Conservation (phyloP, 2,329 filamentous ascomycete species). For the Paraphoma sp. region DNA sequence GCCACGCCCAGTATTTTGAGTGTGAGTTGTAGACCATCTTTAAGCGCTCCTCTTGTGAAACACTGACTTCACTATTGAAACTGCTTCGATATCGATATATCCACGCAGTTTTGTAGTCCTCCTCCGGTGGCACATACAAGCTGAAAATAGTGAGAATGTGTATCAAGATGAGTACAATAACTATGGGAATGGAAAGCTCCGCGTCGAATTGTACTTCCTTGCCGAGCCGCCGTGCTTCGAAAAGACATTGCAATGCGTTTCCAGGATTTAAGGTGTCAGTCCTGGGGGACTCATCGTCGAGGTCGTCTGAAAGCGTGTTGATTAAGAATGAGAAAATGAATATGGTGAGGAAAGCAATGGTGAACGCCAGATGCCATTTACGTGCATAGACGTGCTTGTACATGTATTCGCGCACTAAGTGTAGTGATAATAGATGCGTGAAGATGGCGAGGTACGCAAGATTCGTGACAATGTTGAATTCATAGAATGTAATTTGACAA, state of each 20-base stretch:
- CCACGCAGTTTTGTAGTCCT: too few relatives aligned
- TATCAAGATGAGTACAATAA: not conserved
- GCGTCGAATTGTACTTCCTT: not conserved
- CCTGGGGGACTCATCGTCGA: too few relatives aligned
- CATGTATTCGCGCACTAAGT: not conserved
- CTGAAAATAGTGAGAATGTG: not conserved
- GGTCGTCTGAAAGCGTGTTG: not conserved
- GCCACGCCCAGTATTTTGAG: not conserved
- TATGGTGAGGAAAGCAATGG: not conserved
- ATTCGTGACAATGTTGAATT: conserved; percentile 7
- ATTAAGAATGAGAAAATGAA: not conserved
- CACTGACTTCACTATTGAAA: not conserved
- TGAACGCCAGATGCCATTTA: not conserved
- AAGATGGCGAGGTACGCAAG: conserved; percentile 9
- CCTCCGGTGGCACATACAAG: not conserved
- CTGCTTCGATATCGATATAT: too few relatives aligned
- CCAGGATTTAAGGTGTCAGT: not conserved
- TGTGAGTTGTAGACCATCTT: not conserved
- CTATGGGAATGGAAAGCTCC: not conserved
- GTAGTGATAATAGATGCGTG: not conserved
- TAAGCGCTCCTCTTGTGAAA: not conserved
- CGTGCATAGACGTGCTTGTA: not conserved
- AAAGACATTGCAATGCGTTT: not conserved
- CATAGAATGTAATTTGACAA: conserved; percentile 3
- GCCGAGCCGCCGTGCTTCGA: not conserved